Evolutionary conservation across 345 rosid species (phyloP).

Genomic region (Eucalyptus rudis): DNA sequence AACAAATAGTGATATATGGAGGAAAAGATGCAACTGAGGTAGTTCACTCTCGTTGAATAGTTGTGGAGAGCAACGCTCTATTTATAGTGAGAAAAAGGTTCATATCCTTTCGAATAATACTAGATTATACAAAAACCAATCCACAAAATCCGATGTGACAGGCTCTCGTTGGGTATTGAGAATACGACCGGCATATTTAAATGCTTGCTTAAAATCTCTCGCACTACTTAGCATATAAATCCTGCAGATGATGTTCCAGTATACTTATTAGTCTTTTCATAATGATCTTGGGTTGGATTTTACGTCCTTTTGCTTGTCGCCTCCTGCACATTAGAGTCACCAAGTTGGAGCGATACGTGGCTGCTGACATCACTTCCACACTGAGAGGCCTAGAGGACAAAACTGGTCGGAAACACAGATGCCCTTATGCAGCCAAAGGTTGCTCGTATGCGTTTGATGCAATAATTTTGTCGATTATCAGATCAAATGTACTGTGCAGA

Average conservation of each 20-base stretch:
- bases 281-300: neutral
- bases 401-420: neutral
- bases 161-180: neutral
- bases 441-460: neutral
- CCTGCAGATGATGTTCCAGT: neutral
- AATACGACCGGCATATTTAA: neutral
- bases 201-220: neutral
- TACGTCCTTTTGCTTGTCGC: neutral
- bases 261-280: neutral
- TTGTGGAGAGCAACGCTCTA: neutral
- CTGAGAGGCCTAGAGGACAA: neutral
- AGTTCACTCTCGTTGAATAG: neutral
- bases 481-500: neutral
- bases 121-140: neutral
- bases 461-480: neutral
- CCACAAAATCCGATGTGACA: neutral
- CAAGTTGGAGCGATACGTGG: neutral
- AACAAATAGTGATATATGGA: neutral
- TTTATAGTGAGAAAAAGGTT: neutral
- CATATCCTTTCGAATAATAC: neutral
- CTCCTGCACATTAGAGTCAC: neutral
- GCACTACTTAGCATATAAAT: neutral
- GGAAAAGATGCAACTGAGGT: neutral
- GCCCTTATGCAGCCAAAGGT: neutral
- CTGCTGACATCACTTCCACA: neutral